phyloP scores from a whole-genome alignment of 2,329 filamentous ascomycete genomes.

The Diaporthe velutina region DNA sequence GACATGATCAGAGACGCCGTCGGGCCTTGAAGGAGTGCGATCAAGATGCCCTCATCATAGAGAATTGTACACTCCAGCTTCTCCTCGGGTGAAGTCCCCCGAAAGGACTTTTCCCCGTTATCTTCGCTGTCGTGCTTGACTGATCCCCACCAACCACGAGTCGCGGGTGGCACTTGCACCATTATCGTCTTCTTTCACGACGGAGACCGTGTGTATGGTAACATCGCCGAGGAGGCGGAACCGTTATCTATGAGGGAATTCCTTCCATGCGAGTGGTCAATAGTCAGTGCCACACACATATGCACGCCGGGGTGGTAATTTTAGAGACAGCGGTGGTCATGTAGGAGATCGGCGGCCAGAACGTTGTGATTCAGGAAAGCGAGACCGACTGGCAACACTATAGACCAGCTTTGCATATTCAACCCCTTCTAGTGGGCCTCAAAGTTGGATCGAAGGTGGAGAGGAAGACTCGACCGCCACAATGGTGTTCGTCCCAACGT shows the following conservation, averaged over 20 bases:
- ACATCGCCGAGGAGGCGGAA: neutral
- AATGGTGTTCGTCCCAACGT: conserved; percentile 1
- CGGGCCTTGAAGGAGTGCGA: neutral
- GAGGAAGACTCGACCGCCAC: neutral
- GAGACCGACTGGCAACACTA: neutral
- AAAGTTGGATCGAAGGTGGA: neutral
- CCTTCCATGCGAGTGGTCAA: conserved; percentile 11
- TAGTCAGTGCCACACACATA: conserved; percentile 13
- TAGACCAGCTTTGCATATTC: neutral
- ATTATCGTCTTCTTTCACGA: neutral
- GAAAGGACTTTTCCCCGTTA: neutral
- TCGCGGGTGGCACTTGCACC: neutral
- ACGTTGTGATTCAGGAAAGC: neutral
- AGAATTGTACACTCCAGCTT: neutral
- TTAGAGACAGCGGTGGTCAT: neutral
- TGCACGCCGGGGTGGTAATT: conserved; percentile 22
- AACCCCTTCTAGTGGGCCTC: neutral
- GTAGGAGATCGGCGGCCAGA: neutral
- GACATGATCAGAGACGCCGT: neutral
- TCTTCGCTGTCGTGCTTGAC: neutral
- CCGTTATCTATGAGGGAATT: neutral
- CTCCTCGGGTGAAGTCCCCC: neutral
- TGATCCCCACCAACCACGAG: conserved; percentile 9
- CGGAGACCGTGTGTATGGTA: neutral
- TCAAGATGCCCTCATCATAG: neutral